Percentiles rank a stretch among this genome's conserved stretches.
These are phyloP conservation scores for Daldinia vernicosa DNA, from an alignment of 495 filamentous ascomycete species.

Conservation along the genomic window DNA sequence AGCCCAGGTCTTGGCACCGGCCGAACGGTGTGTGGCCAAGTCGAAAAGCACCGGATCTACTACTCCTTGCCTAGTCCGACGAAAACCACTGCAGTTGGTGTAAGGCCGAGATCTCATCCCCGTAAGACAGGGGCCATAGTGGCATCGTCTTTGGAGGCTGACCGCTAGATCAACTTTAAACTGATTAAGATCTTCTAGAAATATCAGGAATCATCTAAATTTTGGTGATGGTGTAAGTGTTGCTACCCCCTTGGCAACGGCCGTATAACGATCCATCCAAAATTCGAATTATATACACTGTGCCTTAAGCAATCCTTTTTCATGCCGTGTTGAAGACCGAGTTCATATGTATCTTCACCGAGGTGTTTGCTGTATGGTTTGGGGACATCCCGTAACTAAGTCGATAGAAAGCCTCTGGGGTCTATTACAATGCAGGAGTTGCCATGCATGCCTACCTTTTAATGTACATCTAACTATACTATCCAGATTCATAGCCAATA, in stretches of 20 bases:
- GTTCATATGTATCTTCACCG: not conserved
- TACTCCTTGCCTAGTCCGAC: constrained; percentile 6
- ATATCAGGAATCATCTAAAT: not conserved
- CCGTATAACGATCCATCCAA: not conserved
- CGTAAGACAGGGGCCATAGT: not conserved
- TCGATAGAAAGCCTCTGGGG: not conserved
- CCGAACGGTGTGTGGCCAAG: constrained; percentile 21
- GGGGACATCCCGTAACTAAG: not conserved
- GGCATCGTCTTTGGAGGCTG: not conserved
- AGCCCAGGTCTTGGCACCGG: constrained; percentile 7
- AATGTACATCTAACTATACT: not conserved
- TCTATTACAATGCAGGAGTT: not conserved
- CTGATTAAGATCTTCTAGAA: not conserved
- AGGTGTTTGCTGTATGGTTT: not conserved
- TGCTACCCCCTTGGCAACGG: not conserved
- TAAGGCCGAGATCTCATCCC: constrained; percentile 16
- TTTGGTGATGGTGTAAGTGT: not conserved
- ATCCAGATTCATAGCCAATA: not conserved
- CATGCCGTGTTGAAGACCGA: not conserved
- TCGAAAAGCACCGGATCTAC: constrained; percentile 10
- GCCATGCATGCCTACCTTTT: not conserved
- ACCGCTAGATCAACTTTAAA: constrained; percentile 3
- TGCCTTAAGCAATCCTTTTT: not conserved
- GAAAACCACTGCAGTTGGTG: constrained; percentile 2
- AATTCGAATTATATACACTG: constrained; percentile 8